Conservation (phyloP, 2,329 filamentous ascomycete species). For the Epichloe typhina region DNA sequence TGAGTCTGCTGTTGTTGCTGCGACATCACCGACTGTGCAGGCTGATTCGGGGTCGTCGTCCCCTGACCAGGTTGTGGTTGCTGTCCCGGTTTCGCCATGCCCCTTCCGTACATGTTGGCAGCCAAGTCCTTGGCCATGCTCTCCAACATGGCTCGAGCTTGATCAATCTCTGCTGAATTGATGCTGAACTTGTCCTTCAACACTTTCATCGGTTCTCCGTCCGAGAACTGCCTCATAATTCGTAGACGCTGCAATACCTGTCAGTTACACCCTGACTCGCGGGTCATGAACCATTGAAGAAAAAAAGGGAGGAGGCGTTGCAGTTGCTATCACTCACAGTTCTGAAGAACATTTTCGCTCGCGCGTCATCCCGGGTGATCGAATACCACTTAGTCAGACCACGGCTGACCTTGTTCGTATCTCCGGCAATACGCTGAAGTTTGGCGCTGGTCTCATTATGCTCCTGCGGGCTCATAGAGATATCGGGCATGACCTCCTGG, state of each 20-base stretch:
- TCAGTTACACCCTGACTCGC: neutral
- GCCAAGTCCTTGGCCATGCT: slow-evolving; percentile 37
- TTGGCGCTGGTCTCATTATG: slow-evolving; percentile 30
- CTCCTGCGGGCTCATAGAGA: slow-evolving; percentile 33
- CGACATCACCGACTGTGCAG: slow-evolving; percentile 1
- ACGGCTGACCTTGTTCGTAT: slow-evolving; percentile 32
- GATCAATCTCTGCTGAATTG: slow-evolving; percentile 35
- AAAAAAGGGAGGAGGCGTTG: neutral
- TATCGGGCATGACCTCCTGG: slow-evolving; percentile 29
- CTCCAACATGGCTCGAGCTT: slow-evolving; percentile 32
- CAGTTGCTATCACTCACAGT: slow-evolving; percentile 27
- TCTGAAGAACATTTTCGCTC: slow-evolving; percentile 39
- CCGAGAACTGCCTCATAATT: slow-evolving; percentile 38
- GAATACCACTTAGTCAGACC: slow-evolving; percentile 34
- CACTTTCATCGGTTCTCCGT: slow-evolving; percentile 31
- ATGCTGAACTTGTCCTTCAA: slow-evolving; percentile 40
- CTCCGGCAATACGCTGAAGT: slow-evolving; percentile 25
- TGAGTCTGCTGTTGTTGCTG: slow-evolving; percentile 13
- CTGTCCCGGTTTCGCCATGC: slow-evolving; percentile 14
- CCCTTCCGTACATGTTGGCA: slow-evolving; percentile 16
- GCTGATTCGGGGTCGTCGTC: slow-evolving; percentile 15
- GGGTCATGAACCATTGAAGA: neutral
- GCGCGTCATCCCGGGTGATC: slow-evolving; percentile 33
- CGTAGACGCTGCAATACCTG: slow-evolving; percentile 32
- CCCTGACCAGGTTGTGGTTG: slow-evolving; percentile 13